Base-by-base conservation (phyloP, 805 yeast species). In the Spathaspora passalidarum region DNA sequence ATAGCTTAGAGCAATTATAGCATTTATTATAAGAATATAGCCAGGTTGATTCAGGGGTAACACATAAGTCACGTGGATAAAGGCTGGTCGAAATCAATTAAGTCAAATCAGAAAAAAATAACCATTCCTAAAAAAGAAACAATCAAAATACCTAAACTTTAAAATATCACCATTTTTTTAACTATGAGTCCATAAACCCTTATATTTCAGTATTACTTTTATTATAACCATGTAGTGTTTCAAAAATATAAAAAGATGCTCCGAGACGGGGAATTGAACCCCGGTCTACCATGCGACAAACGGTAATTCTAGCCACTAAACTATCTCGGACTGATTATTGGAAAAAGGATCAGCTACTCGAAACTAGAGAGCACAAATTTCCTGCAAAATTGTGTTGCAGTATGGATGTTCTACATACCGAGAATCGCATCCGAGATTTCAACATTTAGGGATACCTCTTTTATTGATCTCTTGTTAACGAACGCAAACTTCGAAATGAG, bases 261-360 rank as follows among this genome's bases (percentile, higher is more conserved):
- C 55, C 55, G 52, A 47, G 55, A 51, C 55, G 52, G 55, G 55
- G 55, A 51, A 51, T 51, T 51, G 55, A 51, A 51, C 55, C 55
- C 55, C 52, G 55, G 55, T 51, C 55, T 51, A 51, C 55, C 55
- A 51, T 49, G 55, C 55, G 55, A 51, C 55, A 51, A 51, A 49
- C 55, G 55, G 55, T 51, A 51, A 52, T 52, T 52, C 55, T 52
- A 52, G 55, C 55, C 55, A 52, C 55, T 52, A 52, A 52, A 52
- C 55, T 52, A 52, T 52, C 55, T 45, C 53, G 55, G 55, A 52
- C 35, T 23, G 14, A 37, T 38, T 29, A 2, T 11, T 29, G 16
- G 4, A 3, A n/a, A n/a, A n/a, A n/a, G n/a, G n/a, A n/a, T n/a
- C n/a, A n/a, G 29, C 13, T 7, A 25, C 9, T 10, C 13, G 8